These are phyloP conservation scores for Primulina eburnea DNA, from an alignment of 257 asterid species.

Conservation along the genomic window DNA sequence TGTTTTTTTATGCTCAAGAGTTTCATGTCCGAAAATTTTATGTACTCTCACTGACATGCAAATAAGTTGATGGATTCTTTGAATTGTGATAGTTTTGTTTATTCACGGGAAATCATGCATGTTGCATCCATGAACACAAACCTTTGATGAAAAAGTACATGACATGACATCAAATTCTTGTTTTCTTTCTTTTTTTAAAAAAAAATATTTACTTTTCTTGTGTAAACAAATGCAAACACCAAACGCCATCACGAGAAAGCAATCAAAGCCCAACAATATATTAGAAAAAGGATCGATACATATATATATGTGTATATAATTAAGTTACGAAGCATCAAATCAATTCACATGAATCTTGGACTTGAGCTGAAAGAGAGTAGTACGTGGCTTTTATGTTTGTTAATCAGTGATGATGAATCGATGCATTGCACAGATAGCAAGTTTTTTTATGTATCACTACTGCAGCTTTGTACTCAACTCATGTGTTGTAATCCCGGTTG, in stretches of 20 bases:
- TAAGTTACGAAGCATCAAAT: slow-evolving; percentile 21
- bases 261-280: slow-evolving; percentile 16
- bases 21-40: background rate
- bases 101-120: slow-evolving; percentile 40
- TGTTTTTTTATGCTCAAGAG: background rate
- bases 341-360: slow-evolving; percentile 54
- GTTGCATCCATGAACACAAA: slow-evolving; percentile 30
- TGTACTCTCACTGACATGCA: too few relatives aligned
- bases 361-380: slow-evolving; percentile 19
- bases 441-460: background rate
- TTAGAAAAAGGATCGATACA: too few relatives aligned
- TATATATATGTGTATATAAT: too few relatives aligned
- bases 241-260: slow-evolving; percentile 47
- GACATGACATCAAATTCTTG: slow-evolving; percentile 18
- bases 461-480: too few relatives aligned
- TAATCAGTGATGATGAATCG: background rate
- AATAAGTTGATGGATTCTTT: too few relatives aligned
- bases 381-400: background rate
- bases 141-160: slow-evolving; percentile 20
- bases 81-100: slow-evolving; percentile 20
- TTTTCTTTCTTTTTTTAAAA: background rate
- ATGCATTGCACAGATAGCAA: background rate
- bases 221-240: background rate
- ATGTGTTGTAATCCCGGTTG: too few relatives aligned
- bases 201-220: background rate